Evolutionary conservation across 2,329 filamentous ascomycete species (phyloP), one percentile per base, ranked within the genome.

Genomic region (Massarina eburnea): DNA sequence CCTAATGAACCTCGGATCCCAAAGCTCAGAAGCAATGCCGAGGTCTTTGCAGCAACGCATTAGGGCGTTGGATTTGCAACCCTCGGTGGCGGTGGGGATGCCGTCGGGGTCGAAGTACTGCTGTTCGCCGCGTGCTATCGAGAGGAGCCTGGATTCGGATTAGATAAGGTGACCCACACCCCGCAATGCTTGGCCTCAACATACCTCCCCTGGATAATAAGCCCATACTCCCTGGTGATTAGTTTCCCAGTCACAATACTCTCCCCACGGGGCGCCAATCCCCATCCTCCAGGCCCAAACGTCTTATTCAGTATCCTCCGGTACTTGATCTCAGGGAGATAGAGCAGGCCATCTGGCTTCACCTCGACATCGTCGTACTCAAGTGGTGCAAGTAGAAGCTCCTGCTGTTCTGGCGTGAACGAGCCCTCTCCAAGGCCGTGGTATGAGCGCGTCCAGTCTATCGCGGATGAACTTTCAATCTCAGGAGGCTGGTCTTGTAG

Each of bases 41-140:
- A 99, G 76, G 71, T 99, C 94, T 76, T 99, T 99, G 78, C 94
- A 97, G 80, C 92, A 97, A 47, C 94, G 88, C 85, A 97, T 95
- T 57, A 99, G 79, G 10, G 94, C 94, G 68, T 99, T 99, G 52
- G 91, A 96, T 74, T 96, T 96, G 80, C 91, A 95, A 42, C 94
- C 94, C 73, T 99, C 94, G 49, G 91, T 91, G 8, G 94, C 91
- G 1, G 91, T 96, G 20, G 94, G 91, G 53, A 99, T 91, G 44
- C 88, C 87, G 58, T 96, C 91, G 26, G 89, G 81, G 58, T 82
- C 83, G 74, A 97, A 99, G 74, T 95, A 99, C 57, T 88, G 83
- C 76, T 96, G 92, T 72, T 97, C 94, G 66, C 94, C 94, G 56
- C 94, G 88, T 1, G 94, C 91, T 58, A 97, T 88, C 21, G 88